Conservation (phyloP, 2,329 filamentous ascomycete genomes). For the Endocalyx cinctus region DNA sequence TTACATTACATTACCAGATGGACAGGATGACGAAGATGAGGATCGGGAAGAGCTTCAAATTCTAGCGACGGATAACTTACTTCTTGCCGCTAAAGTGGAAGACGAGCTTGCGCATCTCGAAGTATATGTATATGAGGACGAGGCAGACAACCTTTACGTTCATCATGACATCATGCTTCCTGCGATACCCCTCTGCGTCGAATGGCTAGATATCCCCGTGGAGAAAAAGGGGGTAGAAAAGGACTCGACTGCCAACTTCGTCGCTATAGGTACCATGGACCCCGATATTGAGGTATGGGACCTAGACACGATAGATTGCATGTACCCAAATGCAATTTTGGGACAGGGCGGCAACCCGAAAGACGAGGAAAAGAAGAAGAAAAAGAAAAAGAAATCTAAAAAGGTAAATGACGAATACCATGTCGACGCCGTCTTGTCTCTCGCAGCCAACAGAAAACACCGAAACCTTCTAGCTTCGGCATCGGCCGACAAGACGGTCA, state of each 20-base stretch:
- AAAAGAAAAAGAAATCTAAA: constrained; percentile 86
- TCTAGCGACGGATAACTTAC: constrained; percentile 84
- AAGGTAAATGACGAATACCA: constrained; percentile 91
- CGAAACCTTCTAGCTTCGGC: constrained; percentile 91
- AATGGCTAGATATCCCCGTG: constrained; percentile 93
- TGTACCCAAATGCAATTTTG: constrained; percentile 96
- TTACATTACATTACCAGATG: constrained; percentile 83
- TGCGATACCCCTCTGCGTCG: constrained; percentile 88
- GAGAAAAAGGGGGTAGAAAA: constrained; percentile 60
- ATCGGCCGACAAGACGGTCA: constrained; percentile 94
- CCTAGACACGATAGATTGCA: constrained; percentile 89
- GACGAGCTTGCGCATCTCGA: constrained; percentile 96
- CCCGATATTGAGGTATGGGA: constrained; percentile 99
- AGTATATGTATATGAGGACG: constrained; percentile 95
- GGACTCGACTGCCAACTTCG: constrained; percentile 77
- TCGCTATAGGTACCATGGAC: constrained; percentile 94
- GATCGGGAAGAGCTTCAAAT: constrained; percentile 94
- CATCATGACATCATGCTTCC: constrained; percentile 99
- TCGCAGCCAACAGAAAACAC: constrained; percentile 89
- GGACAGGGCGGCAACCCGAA: constrained; percentile 62
- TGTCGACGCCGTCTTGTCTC: constrained; percentile 85
- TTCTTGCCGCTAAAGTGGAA: constrained; percentile 89
- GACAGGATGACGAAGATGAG: constrained; percentile 70
- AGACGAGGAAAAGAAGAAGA: constrained; percentile 61
- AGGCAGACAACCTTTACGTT: constrained; percentile 93